phyloP scores from a whole-genome alignment of 495 filamentous ascomycete species.

The Parathielavia hyrcaniae region DNA sequence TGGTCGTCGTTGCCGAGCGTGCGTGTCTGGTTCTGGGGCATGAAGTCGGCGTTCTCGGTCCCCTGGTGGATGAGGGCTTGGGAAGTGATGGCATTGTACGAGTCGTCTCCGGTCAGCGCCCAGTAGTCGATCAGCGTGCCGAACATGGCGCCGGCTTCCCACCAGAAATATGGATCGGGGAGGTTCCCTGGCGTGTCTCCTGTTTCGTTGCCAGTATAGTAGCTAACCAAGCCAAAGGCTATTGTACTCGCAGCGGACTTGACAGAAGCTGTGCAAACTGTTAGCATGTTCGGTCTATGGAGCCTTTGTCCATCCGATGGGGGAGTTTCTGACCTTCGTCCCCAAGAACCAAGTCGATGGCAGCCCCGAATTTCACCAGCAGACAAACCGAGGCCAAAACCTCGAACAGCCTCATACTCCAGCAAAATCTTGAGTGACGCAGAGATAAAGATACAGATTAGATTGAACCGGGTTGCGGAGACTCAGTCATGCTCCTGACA shows the following conservation, averaged over 20 bases:
- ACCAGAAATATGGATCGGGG: conserved; percentile 74
- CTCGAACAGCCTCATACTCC: conserved; percentile 27
- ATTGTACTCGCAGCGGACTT: conserved; percentile 42
- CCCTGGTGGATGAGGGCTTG: conserved; percentile 68
- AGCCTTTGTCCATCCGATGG: not conserved
- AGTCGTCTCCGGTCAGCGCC: conserved; percentile 67
- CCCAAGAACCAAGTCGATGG: conserved; percentile 27
- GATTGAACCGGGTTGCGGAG: not conserved
- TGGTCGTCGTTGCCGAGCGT: conserved; percentile 81
- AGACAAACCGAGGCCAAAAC: conserved; percentile 19
- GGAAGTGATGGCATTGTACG: conserved; percentile 62
- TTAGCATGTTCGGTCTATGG: conserved; percentile 8
- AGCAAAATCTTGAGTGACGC: conserved; percentile 3
- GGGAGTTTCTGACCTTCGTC: conserved; percentile 24
- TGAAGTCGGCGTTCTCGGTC: conserved; percentile 60
- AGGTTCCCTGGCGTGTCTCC: conserved; percentile 67
- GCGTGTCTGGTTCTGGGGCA: conserved; percentile 75
- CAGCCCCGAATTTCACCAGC: conserved; percentile 22
- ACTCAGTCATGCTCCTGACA: not conserved
- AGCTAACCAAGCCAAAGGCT: conserved; percentile 43
- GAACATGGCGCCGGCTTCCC: conserved; percentile 74
- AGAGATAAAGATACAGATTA: conserved; percentile 3
- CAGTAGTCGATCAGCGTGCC: conserved; percentile 76
- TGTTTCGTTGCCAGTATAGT: conserved; percentile 65
- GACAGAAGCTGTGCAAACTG: conserved; percentile 31